Conservation (phyloP, 192 early-diverging fungal species). For the Funneliformis mosseae region DNA sequence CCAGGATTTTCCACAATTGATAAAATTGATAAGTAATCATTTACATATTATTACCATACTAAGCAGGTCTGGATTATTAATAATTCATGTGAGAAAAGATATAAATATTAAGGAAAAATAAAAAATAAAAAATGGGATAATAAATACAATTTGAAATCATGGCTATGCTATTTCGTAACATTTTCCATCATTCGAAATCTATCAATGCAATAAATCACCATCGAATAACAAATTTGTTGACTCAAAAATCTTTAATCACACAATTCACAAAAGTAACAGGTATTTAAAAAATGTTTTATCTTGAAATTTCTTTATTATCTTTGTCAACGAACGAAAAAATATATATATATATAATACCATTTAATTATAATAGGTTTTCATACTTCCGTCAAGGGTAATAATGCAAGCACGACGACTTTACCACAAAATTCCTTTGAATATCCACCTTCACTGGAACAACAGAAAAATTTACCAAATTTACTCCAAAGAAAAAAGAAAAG, state of each 20-base stretch:
- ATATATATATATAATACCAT: neutral
- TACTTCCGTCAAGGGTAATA: neutral
- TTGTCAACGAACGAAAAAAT: neutral
- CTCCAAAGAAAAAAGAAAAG: conserved; percentile 21
- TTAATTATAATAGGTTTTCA: neutral
- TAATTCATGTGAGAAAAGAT: neutral
- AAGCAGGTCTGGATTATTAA: neutral
- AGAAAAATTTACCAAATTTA: neutral
- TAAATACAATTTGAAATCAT: neutral
- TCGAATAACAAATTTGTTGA: neutral
- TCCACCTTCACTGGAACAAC: neutral
- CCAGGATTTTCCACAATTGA: too few relatives aligned
- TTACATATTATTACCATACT: too few relatives aligned
- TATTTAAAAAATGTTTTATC: neutral
- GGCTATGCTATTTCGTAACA: neutral
- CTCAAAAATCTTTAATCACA: neutral
- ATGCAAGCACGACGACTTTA: neutral
- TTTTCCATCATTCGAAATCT: neutral
- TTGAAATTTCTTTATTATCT: neutral
- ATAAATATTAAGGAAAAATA: neutral
- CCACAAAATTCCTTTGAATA: neutral
- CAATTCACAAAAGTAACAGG: neutral
- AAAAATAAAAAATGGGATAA: too few relatives aligned
- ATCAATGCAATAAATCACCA: neutral
- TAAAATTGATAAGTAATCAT: neutral